Conservation (phyloP, 495 filamentous ascomycete genomes). For the Halenospora varia region DNA sequence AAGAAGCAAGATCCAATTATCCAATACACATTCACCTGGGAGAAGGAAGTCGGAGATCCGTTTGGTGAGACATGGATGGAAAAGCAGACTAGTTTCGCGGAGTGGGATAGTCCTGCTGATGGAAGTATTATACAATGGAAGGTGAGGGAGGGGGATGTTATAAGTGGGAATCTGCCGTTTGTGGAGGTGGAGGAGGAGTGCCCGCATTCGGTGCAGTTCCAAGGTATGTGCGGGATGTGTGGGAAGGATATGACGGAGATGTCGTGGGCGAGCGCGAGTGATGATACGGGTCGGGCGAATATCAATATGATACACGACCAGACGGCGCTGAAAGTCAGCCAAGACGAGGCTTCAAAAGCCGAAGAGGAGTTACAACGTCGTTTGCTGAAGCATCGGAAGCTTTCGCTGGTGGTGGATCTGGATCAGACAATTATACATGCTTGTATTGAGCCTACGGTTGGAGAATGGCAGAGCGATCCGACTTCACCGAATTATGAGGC, state of each 20-base stretch:
- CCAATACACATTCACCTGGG: constrained; percentile 76
- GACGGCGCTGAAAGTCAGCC: constrained; percentile 68
- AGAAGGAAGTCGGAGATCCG: constrained; percentile 68
- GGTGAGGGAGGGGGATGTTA: constrained; percentile 65
- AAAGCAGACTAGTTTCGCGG: constrained; percentile 63
- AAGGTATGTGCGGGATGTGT: constrained; percentile 84
- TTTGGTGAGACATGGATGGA: constrained; percentile 63
- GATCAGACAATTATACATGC: constrained; percentile 99
- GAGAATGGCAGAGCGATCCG: constrained; percentile 87
- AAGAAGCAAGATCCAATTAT: constrained; percentile 71
- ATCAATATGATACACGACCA: constrained; percentile 95
- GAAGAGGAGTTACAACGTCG: constrained; percentile 85
- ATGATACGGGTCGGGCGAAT: constrained; percentile 71
- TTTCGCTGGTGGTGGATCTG: constrained; percentile 93
- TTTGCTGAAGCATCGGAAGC: constrained; percentile 70
- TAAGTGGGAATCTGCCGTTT: constrained; percentile 54
- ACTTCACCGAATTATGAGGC: constrained; percentile 88
- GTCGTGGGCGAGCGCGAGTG: constrained; percentile 44
- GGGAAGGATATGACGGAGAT: constrained; percentile 93
- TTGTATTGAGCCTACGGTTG: constrained; percentile 93
- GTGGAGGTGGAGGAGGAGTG: constrained; percentile 88
- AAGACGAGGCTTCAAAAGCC: constrained; percentile 68
- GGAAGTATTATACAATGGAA: constrained; percentile 74
- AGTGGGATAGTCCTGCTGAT: constrained; percentile 79
- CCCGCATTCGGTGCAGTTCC: constrained; percentile 84